These are phyloP conservation scores for Teunomyces gatunensis DNA, from an alignment of 805 yeast genomes.

Conservation along the genomic window DNA sequence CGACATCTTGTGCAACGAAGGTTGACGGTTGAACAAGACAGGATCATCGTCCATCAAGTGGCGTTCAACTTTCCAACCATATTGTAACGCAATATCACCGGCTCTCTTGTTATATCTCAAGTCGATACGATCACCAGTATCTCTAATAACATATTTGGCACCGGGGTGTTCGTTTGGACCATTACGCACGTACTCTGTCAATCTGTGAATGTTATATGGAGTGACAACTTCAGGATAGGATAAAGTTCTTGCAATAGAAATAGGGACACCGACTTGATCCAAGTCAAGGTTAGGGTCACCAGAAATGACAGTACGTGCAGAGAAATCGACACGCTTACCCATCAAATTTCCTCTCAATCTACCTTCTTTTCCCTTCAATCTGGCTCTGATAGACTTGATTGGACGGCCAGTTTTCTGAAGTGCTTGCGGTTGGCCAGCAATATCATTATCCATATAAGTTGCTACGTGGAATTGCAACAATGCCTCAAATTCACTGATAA, in stretches of 20 bases:
- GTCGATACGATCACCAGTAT: slow-evolving; percentile 98
- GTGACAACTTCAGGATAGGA: slow-evolving; percentile 98
- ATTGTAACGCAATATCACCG: slow-evolving; percentile 95
- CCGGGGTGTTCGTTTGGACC: slow-evolving; percentile 99
- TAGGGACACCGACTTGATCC: slow-evolving; percentile 99
- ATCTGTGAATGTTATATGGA: slow-evolving; percentile 90
- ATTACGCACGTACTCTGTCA: slow-evolving; percentile 90
- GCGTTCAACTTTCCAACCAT: slow-evolving; percentile 99
- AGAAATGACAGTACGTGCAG: slow-evolving; percentile 98
- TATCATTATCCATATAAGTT: slow-evolving; percentile 98
- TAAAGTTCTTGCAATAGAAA: slow-evolving; percentile 90
- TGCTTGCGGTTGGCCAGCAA: slow-evolving; percentile 99
- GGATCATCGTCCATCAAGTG: slow-evolving; percentile 98
- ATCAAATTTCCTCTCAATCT: slow-evolving; percentile 96
- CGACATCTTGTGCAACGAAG: slow-evolving; percentile 98
- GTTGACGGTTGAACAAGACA: slow-evolving; percentile 97
- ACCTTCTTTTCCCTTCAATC: slow-evolving; percentile 99
- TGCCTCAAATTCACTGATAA: slow-evolving; percentile 93
- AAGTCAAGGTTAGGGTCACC: slow-evolving; percentile 98
- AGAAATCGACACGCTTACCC: slow-evolving; percentile 99
- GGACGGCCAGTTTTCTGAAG: slow-evolving; percentile 98
- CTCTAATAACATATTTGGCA: slow-evolving; percentile 97
- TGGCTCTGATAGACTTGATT: slow-evolving; percentile 97
- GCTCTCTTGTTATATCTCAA: slow-evolving; percentile 96
- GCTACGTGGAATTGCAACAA: slow-evolving; percentile 97